Evolutionary conservation across 1,284 basidiomycete species (phyloP), one percentile per base, ranked within the genome.

Genomic region (Pholiota adiposa): DNA sequence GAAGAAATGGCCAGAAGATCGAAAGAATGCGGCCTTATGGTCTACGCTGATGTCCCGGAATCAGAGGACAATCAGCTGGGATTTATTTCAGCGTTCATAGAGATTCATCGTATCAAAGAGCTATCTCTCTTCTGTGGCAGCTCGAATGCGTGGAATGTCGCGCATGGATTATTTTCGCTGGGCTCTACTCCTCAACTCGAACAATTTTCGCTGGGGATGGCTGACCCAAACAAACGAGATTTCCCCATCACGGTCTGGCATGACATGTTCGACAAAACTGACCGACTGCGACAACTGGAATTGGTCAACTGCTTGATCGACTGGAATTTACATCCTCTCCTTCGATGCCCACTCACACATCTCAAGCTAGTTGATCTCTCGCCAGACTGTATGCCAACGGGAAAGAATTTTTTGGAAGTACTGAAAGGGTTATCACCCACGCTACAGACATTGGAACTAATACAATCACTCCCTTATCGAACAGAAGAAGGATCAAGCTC

Each of bases 341-440:
- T 71, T 16, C 61, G 69, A 14, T 54, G 52, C 23, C 62, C 63
- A 19, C 69, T 74, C 27, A 72, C 66, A 29, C 54, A 63, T 41
- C 60, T 74, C 18, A 67, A 64, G 31, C 60, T 73, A 7, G 56
- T 61, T 8, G 14, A 44, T 18, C 41, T 54, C 33, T 23, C 58
- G 29, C 14, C 1, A 2, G 21, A 18, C 31, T 4, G 14, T 3
- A 19, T 21, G 36, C 61, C 55, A 54, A 67, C 43, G 48, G 8
- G 9, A 11, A 25, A 14, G 19, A 51, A 50, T 31, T 60, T 63
- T 21, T 51, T 54, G 51, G 43, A 54, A 34, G 58, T 51, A 2
- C 43, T 63, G 12, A 19, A 50, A 19, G 29, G 29, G 11, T 31
- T 40, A n/a, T 44, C 58, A 33, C 31, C 55, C 33, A 16, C 36